These are phyloP conservation scores for Volvariella volvacea DNA, from an alignment of 1,284 basidiomycete species.

Conservation along the genomic window DNA sequence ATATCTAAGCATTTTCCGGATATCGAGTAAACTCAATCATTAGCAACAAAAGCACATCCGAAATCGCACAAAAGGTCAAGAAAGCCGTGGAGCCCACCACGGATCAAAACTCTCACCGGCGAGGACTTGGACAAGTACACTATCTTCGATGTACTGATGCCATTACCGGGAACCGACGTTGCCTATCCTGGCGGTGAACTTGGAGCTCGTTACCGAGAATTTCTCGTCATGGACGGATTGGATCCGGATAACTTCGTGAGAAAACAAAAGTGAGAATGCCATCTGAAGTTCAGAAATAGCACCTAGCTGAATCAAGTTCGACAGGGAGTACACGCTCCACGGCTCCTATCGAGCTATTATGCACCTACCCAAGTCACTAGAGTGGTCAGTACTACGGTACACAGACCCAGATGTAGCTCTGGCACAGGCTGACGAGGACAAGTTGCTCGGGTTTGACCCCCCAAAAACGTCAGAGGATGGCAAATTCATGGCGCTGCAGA, in stretches of 20 bases:
- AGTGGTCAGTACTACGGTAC: constrained; percentile 81
- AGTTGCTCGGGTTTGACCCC: constrained; percentile 72
- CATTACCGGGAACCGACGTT: constrained; percentile 89
- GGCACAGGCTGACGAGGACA: constrained; percentile 93
- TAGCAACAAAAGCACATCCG: not conserved
- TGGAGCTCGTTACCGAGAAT: constrained; percentile 77
- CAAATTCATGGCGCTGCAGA: constrained; percentile 80
- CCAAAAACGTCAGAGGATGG: constrained; percentile 63
- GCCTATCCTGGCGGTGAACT: constrained; percentile 81
- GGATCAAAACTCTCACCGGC: constrained; percentile 71
- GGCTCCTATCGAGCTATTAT: constrained; percentile 93
- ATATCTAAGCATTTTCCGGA: not conserved
- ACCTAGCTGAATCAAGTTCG: constrained; percentile 1
- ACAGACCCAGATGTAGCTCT: constrained; percentile 90
- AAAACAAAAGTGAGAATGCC: constrained; percentile 69
- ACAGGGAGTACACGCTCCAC: constrained; percentile 84
- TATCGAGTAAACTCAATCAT: not conserved
- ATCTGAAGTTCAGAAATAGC: not conserved
- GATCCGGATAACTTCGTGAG: constrained; percentile 84
- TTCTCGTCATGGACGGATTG: constrained; percentile 79
- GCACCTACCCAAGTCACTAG: constrained; percentile 75
- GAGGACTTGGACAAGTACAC: constrained; percentile 74
- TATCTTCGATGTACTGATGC: constrained; percentile 94
- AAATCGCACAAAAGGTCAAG: not conserved
- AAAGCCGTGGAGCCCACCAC: constrained; percentile 54